phyloP scores from a whole-genome alignment of 2,329 filamentous ascomycete species.

The Balansia obtecta region DNA sequence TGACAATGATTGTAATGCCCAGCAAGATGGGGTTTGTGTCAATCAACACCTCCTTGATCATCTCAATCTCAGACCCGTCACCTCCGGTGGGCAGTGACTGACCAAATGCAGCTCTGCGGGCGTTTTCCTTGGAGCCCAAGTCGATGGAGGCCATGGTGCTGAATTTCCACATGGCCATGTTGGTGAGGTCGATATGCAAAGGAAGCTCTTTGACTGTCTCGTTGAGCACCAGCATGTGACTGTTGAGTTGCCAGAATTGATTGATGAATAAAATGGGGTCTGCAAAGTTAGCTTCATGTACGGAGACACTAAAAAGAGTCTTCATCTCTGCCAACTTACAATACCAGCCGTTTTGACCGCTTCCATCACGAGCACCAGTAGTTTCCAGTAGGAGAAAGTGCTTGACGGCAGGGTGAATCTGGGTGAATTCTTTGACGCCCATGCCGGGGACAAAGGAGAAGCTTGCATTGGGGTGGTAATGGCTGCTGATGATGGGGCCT shows the following conservation, averaged over 20 bases:
- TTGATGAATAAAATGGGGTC: conserved; percentile 81
- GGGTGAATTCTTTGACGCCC: conserved; percentile 54
- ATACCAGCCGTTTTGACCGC: conserved; percentile 88
- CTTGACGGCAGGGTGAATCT: conserved; percentile 59
- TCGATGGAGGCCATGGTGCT: conserved; percentile 74
- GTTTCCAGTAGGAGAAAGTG: conserved; percentile 71
- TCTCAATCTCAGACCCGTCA: conserved; percentile 88
- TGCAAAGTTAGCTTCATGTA: conserved; percentile 14
- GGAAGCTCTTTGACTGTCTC: conserved; percentile 74
- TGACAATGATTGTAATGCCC: conserved; percentile 71
- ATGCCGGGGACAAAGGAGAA: conserved; percentile 75
- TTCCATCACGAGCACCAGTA: conserved; percentile 68
- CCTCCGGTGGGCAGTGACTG: conserved; percentile 61
- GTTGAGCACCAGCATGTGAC: conserved; percentile 85
- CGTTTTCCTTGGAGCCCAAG: conserved; percentile 72
- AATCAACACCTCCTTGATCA: conserved; percentile 90
- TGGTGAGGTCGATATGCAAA: conserved; percentile 71
- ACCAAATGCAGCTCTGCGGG: conserved; percentile 65
- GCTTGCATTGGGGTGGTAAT: conserved; percentile 92
- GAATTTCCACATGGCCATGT: conserved; percentile 83
- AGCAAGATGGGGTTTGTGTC: conserved; percentile 91
- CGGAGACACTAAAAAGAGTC: neutral
- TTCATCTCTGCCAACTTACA: conserved; percentile 26
- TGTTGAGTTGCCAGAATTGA: conserved; percentile 91
- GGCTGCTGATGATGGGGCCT: conserved; percentile 65